Evolutionary conservation across 345 rosid genomes (phyloP).

Genomic region (Capsella bursapastoris): DNA sequence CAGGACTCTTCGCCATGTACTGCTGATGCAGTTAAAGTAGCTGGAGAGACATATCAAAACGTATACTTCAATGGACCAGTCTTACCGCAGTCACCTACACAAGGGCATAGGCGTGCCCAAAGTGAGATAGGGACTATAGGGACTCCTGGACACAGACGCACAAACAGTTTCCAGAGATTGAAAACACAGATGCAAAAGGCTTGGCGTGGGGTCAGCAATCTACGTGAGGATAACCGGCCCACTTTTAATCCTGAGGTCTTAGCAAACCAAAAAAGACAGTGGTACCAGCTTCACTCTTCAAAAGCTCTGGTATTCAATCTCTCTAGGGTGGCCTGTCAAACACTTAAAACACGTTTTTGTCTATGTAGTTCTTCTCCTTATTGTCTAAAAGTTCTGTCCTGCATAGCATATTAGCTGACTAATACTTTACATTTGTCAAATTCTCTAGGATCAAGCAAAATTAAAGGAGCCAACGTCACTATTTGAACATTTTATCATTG

Average conservation of each 20-base stretch:
- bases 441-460: constrained; percentile 66
- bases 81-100: constrained; percentile 47
- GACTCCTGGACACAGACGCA: constrained; percentile 52
- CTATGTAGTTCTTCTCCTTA: constrained; percentile 24
- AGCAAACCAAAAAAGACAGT: constrained; percentile 95
- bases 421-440: constrained; percentile 34
- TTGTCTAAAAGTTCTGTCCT: neutral
- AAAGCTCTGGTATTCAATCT: constrained; percentile 66
- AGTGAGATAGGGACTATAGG: constrained; percentile 56
- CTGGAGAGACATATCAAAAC: constrained; percentile 44
- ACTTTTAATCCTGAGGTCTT: constrained; percentile 92
- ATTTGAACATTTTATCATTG: constrained; percentile 87
- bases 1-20: constrained; percentile 41
- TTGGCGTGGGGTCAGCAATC: constrained; percentile 75
- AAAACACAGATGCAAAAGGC: constrained; percentile 87
- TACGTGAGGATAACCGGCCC: constrained; percentile 52
- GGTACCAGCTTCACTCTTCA: constrained; percentile 94
- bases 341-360: constrained; percentile 22
- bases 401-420: constrained; percentile 21
- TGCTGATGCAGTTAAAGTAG: constrained; percentile 32
- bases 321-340: constrained; percentile 29
- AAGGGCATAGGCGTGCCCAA: constrained; percentile 65
- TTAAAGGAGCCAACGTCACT: constrained; percentile 75
- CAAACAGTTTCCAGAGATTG: constrained; percentile 69
- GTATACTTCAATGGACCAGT: constrained; percentile 41